Percentiles rank a stretch among this genome's conserved stretches.
These are phyloP conservation scores for Nemania diffusa DNA, from an alignment of 2,329 filamentous ascomycete species.

Conservation along the genomic window DNA sequence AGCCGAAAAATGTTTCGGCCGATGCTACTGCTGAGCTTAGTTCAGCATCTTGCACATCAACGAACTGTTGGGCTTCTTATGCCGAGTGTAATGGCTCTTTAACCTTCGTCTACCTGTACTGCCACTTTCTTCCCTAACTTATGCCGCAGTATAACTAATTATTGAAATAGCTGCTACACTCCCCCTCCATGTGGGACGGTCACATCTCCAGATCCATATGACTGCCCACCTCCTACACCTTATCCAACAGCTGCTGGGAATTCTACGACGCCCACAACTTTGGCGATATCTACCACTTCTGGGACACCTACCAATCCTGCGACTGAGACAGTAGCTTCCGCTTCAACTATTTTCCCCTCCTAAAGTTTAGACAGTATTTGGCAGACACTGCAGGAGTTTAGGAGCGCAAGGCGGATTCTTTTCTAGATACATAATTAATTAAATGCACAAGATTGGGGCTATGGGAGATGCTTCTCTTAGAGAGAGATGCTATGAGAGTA, in stretches of 20 bases:
- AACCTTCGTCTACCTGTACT: conserved; percentile 36
- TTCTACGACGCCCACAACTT: neutral
- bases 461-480: neutral
- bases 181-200: conserved; percentile 37
- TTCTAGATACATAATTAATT: neutral
- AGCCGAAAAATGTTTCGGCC: neutral
- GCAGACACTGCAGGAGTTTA: neutral
- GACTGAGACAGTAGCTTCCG: neutral
- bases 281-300: neutral
- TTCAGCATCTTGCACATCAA: conserved; percentile 20
- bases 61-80: conserved; percentile 36
- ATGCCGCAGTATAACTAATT: neutral
- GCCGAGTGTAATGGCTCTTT: conserved; percentile 33
- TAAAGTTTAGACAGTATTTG: neutral
- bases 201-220: conserved; percentile 30
- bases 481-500: neutral
- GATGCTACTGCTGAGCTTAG: neutral
- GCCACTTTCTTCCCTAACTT: neutral
- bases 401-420: too few relatives aligned
- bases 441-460: neutral
- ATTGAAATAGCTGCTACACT: conserved; percentile 35
- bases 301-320: neutral
- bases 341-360: neutral
- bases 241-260: neutral
- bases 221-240: conserved; percentile 24